phyloP scores from a whole-genome alignment of 164 flowering plant genomes.

The Dillenia turbinata region DNA sequence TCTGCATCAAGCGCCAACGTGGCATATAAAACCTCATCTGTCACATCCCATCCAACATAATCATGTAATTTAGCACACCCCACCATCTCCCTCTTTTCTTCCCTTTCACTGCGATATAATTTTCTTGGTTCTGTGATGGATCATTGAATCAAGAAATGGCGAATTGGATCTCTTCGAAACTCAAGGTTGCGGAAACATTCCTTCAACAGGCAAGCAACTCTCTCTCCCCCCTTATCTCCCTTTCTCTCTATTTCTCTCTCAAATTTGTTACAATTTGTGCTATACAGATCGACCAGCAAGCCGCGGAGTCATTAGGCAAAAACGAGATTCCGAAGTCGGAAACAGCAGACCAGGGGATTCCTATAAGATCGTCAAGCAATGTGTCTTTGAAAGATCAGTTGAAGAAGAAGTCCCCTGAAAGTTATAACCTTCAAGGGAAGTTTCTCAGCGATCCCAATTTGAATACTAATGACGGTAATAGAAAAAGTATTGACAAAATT shows the following conservation, averaged over 20 bases:
- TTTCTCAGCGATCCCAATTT: conserved; percentile 16
- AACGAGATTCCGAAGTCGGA: conserved; percentile 41
- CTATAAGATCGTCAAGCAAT: conserved; percentile 25
- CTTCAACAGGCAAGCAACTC: conserved; percentile 67
- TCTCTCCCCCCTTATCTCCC: background rate
- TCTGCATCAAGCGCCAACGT: too few species aligned
- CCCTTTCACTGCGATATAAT: too few species aligned
- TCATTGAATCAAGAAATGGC: conserved; percentile 35
- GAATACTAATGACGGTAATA: background rate
- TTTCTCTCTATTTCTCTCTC: background rate
- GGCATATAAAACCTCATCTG: too few species aligned
- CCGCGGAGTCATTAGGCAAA: conserved; percentile 81
- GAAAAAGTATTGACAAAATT: background rate
- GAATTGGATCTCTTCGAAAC: conserved; percentile 92
- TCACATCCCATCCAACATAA: too few species aligned
- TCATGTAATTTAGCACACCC: too few species aligned
- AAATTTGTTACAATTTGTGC: too few species aligned
- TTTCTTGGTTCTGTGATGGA: too few species aligned
- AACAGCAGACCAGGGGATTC: conserved; percentile 15
- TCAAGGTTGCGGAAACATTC: conserved; percentile 84
- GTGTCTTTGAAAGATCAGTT: conserved; percentile 83
- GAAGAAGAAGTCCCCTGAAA: conserved; percentile 50
- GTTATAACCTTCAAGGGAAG: conserved; percentile 20
- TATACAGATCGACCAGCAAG: conserved; percentile 89
- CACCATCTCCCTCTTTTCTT: too few species aligned